Percentiles rank a stretch among this genome's conserved stretches.
Conservation (phyloP, 495 filamentous ascomycete genomes). For the Lepidopterella palustris region DNA sequence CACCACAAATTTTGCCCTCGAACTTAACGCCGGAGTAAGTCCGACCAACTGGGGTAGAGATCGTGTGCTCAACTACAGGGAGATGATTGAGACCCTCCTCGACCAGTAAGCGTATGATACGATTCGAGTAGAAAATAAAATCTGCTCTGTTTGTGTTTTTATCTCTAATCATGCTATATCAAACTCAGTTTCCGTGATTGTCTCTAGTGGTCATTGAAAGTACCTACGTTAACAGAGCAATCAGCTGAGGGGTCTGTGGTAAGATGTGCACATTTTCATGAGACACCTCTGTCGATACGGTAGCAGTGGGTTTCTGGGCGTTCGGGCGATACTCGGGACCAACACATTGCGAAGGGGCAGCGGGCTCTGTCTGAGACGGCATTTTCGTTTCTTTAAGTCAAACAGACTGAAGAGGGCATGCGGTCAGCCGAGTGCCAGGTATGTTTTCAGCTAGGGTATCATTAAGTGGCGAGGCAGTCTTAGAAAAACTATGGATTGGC, state of each 20-base stretch:
- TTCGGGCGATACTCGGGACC: conserved; percentile 72
- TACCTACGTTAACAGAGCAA: conserved; percentile 83
- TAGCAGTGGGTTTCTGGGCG: conserved; percentile 78
- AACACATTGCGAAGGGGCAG: conserved; percentile 62
- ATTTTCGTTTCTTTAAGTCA: background rate
- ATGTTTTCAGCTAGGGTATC: background rate
- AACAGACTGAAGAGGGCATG: conserved; percentile 10
- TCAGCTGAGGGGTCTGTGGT: conserved; percentile 91
- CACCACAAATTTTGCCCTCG: conserved; percentile 96
- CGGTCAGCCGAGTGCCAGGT: background rate
- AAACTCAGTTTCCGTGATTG: background rate
- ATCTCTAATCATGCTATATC: conserved; percentile 82
- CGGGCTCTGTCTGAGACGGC: conserved; percentile 23
- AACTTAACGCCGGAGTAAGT: conserved; percentile 90
- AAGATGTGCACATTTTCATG: conserved; percentile 85
- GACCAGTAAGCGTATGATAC: conserved; percentile 95
- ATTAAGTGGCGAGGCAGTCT: too few species aligned
- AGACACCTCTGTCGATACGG: conserved; percentile 75
- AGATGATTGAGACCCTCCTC: conserved; percentile 97
- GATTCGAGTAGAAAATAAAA: conserved; percentile 99
- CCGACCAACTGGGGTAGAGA: conserved; percentile 85
- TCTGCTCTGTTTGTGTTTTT: conserved; percentile 81
- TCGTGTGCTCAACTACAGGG: conserved; percentile 76
- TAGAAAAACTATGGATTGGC: too few species aligned
- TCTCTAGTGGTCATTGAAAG: background rate